Evolutionary conservation across 1,284 basidiomycete species (phyloP).

Genomic region (Marasmius fiardii): DNA sequence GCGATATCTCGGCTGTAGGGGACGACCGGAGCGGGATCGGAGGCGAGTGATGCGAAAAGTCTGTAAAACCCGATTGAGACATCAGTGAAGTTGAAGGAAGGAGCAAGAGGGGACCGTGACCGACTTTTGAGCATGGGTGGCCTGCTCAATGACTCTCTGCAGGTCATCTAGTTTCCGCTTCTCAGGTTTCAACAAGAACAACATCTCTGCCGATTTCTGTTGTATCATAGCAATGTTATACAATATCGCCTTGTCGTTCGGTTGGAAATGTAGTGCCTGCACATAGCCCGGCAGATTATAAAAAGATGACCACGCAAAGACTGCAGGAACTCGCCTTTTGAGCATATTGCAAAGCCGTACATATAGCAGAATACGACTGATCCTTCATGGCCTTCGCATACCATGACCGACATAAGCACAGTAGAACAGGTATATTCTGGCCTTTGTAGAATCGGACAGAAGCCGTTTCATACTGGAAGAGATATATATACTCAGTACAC

Average conservation of each 20-base stretch:
- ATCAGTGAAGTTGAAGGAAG: background rate
- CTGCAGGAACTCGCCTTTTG: slow-evolving; percentile 50
- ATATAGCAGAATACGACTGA: slow-evolving; percentile 77
- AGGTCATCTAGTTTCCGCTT: slow-evolving; percentile 83
- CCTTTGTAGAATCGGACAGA: slow-evolving; percentile 69
- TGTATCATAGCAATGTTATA: slow-evolving; percentile 98
- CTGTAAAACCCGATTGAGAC: slow-evolving; percentile 33
- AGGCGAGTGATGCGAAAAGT: slow-evolving; percentile 78
- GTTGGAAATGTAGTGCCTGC: slow-evolving; percentile 81
- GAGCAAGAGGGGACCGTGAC: slow-evolving; percentile 20
- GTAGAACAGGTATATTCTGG: slow-evolving; percentile 68
- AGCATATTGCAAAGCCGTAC: slow-evolving; percentile 74
- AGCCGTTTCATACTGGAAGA: slow-evolving; percentile 81
- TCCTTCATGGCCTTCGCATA: slow-evolving; percentile 90
- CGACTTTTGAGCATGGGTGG: slow-evolving; percentile 85
- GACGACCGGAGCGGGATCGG: slow-evolving; percentile 65
- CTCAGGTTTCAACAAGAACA: slow-evolving; percentile 68
- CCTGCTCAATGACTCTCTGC: slow-evolving; percentile 73
- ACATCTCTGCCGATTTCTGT: slow-evolving; percentile 89
- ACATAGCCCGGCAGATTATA: no score
- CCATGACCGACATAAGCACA: slow-evolving; percentile 88
- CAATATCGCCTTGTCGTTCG: slow-evolving; percentile 81
- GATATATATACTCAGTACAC: background rate
- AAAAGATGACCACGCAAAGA: slow-evolving; percentile 1
- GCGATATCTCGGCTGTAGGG: slow-evolving; percentile 86